Evolutionary conservation across 805 yeast genomes (phyloP), one percentile per base, ranked within the genome.

Genomic region (Candida palmyrensis): DNA sequence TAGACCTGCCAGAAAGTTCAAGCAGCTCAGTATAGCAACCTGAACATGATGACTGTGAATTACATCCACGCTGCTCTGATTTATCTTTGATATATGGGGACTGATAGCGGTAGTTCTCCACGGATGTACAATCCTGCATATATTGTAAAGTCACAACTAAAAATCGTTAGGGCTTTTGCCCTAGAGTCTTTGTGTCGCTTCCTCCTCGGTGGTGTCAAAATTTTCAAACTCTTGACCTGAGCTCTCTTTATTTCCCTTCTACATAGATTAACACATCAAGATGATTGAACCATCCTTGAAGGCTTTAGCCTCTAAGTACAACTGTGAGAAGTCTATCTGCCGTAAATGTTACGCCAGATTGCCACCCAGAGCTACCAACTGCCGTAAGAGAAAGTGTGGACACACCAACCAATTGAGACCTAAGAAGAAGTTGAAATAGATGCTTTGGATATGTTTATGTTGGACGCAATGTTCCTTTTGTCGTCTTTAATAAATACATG

Each of bases 331-430:
- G 77, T 71, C 96, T 53, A 90, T 92, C 71, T 92, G 98, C 82
- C 94, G 98, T 77, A 86, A 89, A 72, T 92, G 98, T 80, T 92
- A 92, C 83, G 97, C 98, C 62, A 92, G 98, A 82, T 89, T 92
- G 68, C 98, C 98, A 67, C 96, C 98, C 75, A 94, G 97, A 85
- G 98, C 98, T 61, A 92, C 97, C 75, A 92, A 92, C 96, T 92
- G 98, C 83, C 88, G 98, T 81, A 92, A 92, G 97, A 88, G 97
- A 87, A 92, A 92, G 83, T 92, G 98, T 77, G 98, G 98, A 67
- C 98, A 92, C 94, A 79, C 96, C 71, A 92, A 92, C 82, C 98
- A 92, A 80, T 86, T 92, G 75, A 88, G 98, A 81, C 97, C 97
- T 76, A 92, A 90, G 95, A 90, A 90, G 95, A 90, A 90, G 89